Evolutionary conservation across 768 basidiomycete species (phyloP).

Genomic region (Pisolithus microcarpus): DNA sequence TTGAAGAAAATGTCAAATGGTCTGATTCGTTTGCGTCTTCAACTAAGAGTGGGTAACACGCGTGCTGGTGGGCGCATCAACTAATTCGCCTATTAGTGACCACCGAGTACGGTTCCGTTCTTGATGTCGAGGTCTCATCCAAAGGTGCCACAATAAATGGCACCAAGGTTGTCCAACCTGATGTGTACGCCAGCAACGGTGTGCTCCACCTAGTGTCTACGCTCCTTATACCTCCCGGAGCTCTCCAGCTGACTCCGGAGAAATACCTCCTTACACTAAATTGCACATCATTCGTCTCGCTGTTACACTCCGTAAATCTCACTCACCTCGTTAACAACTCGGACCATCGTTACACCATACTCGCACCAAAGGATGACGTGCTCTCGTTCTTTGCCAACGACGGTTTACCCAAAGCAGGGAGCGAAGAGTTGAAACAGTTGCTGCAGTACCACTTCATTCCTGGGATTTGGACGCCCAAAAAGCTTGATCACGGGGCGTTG

Average conservation of each 20-base stretch:
- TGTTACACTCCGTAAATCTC: slow-evolving; percentile 80
- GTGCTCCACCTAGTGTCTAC: slow-evolving; percentile 86
- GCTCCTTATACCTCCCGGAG: slow-evolving; percentile 69
- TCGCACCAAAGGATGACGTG: slow-evolving; percentile 87
- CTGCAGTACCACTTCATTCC: slow-evolving; percentile 91
- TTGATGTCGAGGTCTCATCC: slow-evolving; percentile 51
- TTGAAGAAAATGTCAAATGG: slow-evolving; percentile 53
- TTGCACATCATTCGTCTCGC: slow-evolving; percentile 83
- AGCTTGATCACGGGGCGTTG: slow-evolving; percentile 67
- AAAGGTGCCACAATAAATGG: slow-evolving; percentile 50
- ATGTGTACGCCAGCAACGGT: slow-evolving; percentile 92
- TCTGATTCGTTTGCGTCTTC: slow-evolving; percentile 51
- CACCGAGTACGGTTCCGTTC: slow-evolving; percentile 56
- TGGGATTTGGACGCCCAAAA: slow-evolving; percentile 62
- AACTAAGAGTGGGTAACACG: slow-evolving; percentile 43
- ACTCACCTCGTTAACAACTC: slow-evolving; percentile 63
- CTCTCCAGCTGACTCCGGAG: slow-evolving; percentile 82
- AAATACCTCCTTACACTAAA: slow-evolving; percentile 91
- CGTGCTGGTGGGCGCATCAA: not conserved
- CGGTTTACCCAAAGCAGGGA: slow-evolving; percentile 56
- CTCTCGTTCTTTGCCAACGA: slow-evolving; percentile 46
- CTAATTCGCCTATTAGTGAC: slow-evolving; percentile 44
- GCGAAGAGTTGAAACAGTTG: slow-evolving; percentile 60
- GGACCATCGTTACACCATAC: slow-evolving; percentile 70
- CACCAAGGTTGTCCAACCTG: slow-evolving; percentile 60